Evolutionary conservation across 805 yeast genomes (phyloP).

Genomic region (Ascoidea rubescens): DNA sequence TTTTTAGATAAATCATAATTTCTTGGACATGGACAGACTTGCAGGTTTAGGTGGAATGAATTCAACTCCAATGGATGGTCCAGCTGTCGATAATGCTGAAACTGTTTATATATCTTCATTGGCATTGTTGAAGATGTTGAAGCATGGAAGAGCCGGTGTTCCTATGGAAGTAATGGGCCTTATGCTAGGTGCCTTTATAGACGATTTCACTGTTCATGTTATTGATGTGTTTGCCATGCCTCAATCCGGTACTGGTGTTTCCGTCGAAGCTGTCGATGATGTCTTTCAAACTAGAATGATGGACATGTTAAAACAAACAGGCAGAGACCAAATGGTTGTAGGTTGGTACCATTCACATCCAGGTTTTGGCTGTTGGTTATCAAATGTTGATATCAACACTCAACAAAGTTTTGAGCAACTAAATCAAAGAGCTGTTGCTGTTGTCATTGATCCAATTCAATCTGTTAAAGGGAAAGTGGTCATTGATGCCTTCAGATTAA

Average conservation of each 20-base stretch:
- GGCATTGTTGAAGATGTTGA: constrained; percentile 90
- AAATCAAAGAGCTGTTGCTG: constrained; percentile 94
- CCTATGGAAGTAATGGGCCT: constrained; percentile 93
- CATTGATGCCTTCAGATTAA: constrained; percentile 93
- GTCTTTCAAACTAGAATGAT: constrained; percentile 98
- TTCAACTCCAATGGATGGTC: constrained; percentile 48
- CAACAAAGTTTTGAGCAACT: constrained; percentile 96
- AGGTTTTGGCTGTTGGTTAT: constrained; percentile 98
- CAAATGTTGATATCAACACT: constrained; percentile 93
- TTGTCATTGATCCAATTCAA: constrained; percentile 96
- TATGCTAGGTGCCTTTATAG: constrained; percentile 97
- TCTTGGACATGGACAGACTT: neutral
- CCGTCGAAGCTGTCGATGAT: constrained; percentile 98
- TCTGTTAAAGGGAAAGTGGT: constrained; percentile 98
- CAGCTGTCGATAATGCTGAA: constrained; percentile 88
- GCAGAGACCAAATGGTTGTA: constrained; percentile 98
- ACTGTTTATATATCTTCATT: constrained; percentile 92
- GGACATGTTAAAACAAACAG: constrained; percentile 98
- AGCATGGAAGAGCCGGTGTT: constrained; percentile 90
- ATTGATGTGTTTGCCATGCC: constrained; percentile 99
- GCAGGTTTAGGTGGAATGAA: constrained; percentile 26
- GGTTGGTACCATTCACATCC: constrained; percentile 99
- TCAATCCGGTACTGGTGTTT: constrained; percentile 94
- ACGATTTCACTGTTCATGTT: constrained; percentile 92
- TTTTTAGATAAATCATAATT: too few relatives aligned